phyloP scores from a whole-genome alignment of 192 early-diverging fungal species.

The Coemansia aciculifera region DNA sequence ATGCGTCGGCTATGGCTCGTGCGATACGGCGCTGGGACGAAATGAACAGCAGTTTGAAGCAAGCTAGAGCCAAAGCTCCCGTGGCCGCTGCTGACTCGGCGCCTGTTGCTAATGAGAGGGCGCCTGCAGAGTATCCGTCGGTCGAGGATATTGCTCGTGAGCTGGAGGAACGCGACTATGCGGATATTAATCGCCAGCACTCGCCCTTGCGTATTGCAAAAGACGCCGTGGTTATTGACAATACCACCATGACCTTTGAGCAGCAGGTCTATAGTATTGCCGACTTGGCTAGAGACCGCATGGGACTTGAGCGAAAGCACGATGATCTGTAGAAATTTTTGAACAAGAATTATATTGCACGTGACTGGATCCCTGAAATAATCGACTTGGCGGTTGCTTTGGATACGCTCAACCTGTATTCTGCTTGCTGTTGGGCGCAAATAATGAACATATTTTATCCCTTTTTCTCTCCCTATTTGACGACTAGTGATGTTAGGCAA shows the following conservation, averaged over 20 bases:
- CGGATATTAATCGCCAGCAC: constrained; percentile 63
- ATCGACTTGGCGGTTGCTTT: background rate
- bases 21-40: constrained; percentile 71
- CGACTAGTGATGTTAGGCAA: background rate
- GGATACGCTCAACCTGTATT: background rate
- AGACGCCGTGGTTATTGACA: constrained; percentile 75
- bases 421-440: background rate
- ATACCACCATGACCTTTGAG: constrained; percentile 65
- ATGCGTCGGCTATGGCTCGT: constrained; percentile 63
- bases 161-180: constrained; percentile 65
- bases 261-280: constrained; percentile 68
- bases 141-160: constrained; percentile 63
- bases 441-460: background rate
- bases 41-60: constrained; percentile 42
- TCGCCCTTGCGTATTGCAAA: constrained; percentile 70
- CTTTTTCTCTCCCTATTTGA: background rate
- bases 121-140: constrained; percentile 24
- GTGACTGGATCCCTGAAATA: background rate
- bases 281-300: constrained; percentile 53
- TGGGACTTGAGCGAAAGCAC: constrained; percentile 46
- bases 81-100: background rate
- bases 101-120: background rate
- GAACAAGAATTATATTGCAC: background rate
- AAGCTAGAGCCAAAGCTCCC: constrained; percentile 10
- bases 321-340: constrained; percentile 19